phyloP scores from a whole-genome alignment of 2,329 filamentous ascomycete genomes.

The Colletotrichum sidae region DNA sequence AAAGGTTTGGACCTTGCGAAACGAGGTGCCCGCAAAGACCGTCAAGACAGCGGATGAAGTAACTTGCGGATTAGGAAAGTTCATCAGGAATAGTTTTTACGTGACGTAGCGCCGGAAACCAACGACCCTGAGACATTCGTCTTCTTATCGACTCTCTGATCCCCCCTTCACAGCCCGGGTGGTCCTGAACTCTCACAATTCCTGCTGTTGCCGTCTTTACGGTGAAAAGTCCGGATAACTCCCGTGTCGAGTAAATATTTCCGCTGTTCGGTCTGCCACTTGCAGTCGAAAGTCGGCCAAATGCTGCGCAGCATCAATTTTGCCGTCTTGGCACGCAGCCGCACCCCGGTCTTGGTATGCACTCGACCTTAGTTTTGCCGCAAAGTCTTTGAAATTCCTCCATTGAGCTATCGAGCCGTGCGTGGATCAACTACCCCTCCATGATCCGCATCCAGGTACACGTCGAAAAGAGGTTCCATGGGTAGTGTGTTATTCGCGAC shows the following conservation, averaged over 20 bases:
- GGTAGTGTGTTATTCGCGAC: neutral
- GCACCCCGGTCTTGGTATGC: neutral
- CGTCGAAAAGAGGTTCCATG: neutral
- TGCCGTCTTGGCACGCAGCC: slow-evolving; percentile 24
- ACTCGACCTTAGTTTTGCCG: neutral
- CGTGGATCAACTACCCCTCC: slow-evolving; percentile 10
- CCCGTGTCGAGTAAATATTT: neutral
- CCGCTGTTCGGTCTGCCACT: neutral
- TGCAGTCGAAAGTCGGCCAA: slow-evolving; percentile 3
- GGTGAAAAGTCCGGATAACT: neutral
- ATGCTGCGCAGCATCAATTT: slow-evolving; percentile 6
- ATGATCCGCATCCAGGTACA: neutral
- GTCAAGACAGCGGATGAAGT: no score
- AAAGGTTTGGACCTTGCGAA: no score
- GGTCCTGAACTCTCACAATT: no score
- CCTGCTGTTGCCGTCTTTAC: no score
- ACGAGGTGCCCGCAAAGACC: no score
- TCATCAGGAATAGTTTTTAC: no score
- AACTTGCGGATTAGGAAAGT: no score
- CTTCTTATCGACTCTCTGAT: no score
- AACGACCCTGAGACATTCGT: no score
- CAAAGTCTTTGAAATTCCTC: slow-evolving; percentile 13
- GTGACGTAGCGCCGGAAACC: no score
- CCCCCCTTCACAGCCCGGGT: no score
- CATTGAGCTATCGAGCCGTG: neutral